Evolutionary conservation across 2,329 filamentous ascomycete genomes (phyloP).

Genomic region (Scleromitrula shiraiana): DNA sequence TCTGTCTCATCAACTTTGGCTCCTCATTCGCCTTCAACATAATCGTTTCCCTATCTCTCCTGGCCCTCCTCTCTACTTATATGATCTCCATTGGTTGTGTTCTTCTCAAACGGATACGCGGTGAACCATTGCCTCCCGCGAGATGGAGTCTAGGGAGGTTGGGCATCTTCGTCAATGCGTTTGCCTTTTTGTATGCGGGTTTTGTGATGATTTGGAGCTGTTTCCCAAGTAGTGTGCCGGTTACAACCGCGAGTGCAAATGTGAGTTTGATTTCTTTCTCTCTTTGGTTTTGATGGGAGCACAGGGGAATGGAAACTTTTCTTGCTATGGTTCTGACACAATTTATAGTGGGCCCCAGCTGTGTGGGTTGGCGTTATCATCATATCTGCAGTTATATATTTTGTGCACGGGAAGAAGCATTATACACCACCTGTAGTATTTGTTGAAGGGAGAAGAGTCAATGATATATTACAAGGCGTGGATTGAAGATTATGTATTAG

Average conservation of each 20-base stretch:
- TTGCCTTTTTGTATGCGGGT: slow-evolving; percentile 37
- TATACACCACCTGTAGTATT: slow-evolving; percentile 27
- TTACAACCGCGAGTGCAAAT: slow-evolving; percentile 25
- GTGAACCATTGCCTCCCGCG: slow-evolving; percentile 32
- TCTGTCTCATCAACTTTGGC: slow-evolving; percentile 40
- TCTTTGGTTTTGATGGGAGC: background rate
- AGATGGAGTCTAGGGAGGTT: slow-evolving; percentile 37
- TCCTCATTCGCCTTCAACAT: slow-evolving; percentile 45
- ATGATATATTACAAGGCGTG: background rate
- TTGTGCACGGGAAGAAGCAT: slow-evolving; percentile 28
- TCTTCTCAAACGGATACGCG: slow-evolving; percentile 29
- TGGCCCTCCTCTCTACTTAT: slow-evolving; percentile 43
- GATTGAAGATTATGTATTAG: background rate
- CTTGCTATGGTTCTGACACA: too few relatives aligned
- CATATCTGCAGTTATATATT: slow-evolving; percentile 24
- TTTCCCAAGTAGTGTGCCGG: slow-evolving; percentile 35
- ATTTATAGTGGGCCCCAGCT: slow-evolving; percentile 37
- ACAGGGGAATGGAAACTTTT: background rate
- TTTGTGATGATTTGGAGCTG: slow-evolving; percentile 41
- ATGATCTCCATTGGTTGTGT: slow-evolving; percentile 40
- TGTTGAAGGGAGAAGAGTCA: background rate
- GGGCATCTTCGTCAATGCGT: slow-evolving; percentile 37
- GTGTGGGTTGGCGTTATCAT: slow-evolving; percentile 19
- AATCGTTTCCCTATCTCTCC: slow-evolving; percentile 43
- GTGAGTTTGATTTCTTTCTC: background rate